Conservation (phyloP, 1,284 basidiomycete genomes). For the Pseudozyma hubeiensis region DNA sequence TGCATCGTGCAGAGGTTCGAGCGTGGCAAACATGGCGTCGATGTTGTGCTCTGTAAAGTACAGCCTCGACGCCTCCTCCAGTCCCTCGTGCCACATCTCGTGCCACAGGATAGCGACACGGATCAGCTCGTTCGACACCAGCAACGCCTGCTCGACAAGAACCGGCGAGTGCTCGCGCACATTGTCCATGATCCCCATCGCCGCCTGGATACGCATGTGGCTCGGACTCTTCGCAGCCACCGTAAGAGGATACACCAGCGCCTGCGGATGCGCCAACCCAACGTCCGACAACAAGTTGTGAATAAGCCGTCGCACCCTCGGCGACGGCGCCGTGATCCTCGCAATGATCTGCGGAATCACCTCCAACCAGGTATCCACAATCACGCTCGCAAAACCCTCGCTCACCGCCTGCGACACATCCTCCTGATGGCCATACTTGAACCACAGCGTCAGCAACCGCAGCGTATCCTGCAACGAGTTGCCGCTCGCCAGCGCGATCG, state of each 20-base stretch:
- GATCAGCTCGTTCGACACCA: conserved; percentile 95
- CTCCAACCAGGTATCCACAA: conserved; percentile 97
- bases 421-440: conserved; percentile 93
- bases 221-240: conserved; percentile 98
- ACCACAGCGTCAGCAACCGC: conserved; percentile 94
- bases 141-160: conserved; percentile 90
- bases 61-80: conserved; percentile 95
- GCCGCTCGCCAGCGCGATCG: conserved; percentile 85
- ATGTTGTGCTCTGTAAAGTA: conserved; percentile 99
- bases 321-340: conserved; percentile 92
- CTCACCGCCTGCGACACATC: conserved; percentile 91
- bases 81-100: conserved; percentile 97
- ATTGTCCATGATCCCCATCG: conserved; percentile 87
- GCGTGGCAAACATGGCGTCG: conserved; percentile 95
- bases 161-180: conserved; percentile 91
- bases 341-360: conserved; percentile 99
- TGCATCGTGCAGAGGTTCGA: conserved; percentile 94
- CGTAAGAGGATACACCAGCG: conserved; percentile 95
- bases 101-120: conserved; percentile 99
- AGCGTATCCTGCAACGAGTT: conserved; percentile 96
- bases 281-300: conserved; percentile 90
- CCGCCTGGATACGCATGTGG: conserved; percentile 82
- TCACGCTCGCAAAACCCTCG: conserved; percentile 87
- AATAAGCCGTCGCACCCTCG: conserved; percentile 88
- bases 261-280: conserved; percentile 96